These are phyloP conservation scores for Komagataella populi DNA, from an alignment of 805 yeast genomes.

Conservation along the genomic window DNA sequence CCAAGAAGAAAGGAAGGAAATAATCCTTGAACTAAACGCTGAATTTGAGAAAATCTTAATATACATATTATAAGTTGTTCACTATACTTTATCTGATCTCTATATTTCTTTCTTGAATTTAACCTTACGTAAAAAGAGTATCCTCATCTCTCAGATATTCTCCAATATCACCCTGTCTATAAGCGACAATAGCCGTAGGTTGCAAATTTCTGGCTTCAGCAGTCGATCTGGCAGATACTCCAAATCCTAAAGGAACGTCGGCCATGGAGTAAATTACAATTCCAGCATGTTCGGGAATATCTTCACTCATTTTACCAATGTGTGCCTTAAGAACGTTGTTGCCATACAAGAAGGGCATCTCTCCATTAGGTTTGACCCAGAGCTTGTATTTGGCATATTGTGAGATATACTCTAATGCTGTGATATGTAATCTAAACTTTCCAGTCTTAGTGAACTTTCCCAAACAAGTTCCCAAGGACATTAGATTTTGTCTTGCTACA, in stretches of 20 bases:
- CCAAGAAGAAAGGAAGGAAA: constrained; percentile 15
- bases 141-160: constrained; percentile 97
- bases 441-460: constrained; percentile 98
- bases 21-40: neutral
- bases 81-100: neutral
- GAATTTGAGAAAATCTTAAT: constrained; percentile 3
- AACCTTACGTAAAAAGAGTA: constrained; percentile 66
- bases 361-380: constrained; percentile 96
- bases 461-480: constrained; percentile 87
- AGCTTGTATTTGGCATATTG: constrained; percentile 85
- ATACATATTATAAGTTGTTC: constrained; percentile 5
- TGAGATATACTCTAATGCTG: constrained; percentile 73
- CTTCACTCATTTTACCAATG: constrained; percentile 92
- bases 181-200: constrained; percentile 91
- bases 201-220: constrained; percentile 76
- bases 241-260: constrained; percentile 90
- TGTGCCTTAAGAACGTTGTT: constrained; percentile 95
- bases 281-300: constrained; percentile 96
- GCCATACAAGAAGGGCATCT: constrained; percentile 96
- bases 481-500: constrained; percentile 75
- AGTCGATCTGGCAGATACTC: constrained; percentile 87
- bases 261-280: constrained; percentile 83
- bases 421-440: constrained; percentile 87
- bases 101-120: neutral
- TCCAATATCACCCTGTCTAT: constrained; percentile 95